Evolutionary conservation across 164 flowering plant species (phyloP).

Genomic region (Piper longum): DNA sequence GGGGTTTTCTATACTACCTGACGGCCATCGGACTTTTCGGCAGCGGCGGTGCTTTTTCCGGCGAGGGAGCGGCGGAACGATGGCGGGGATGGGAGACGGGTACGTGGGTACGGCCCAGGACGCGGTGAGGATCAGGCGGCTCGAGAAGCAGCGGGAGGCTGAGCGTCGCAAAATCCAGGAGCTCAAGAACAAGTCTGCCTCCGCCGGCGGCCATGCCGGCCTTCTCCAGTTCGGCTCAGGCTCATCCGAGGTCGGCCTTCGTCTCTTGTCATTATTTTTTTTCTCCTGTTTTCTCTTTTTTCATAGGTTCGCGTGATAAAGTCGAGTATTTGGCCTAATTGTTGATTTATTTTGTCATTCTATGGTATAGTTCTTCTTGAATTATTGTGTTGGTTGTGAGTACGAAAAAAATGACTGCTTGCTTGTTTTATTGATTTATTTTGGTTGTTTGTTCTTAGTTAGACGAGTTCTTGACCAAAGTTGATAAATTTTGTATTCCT

Average conservation of each 20-base stretch:
- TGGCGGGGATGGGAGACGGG: conserved; percentile 99
- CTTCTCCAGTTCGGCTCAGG: conserved; percentile 96
- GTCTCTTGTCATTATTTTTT: neutral
- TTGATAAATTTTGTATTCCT: no score
- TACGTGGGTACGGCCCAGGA: conserved; percentile 99
- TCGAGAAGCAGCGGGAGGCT: conserved; percentile 91
- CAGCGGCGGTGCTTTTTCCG: neutral
- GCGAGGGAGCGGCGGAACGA: conserved; percentile 7
- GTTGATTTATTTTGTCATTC: no score
- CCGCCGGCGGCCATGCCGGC: conserved; percentile 83
- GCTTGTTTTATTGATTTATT: no score
- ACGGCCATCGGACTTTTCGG: neutral
- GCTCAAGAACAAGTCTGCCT: conserved; percentile 78
- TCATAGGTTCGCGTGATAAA: neutral
- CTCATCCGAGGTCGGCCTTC: conserved; percentile 55
- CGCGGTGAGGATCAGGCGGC: conserved; percentile 82
- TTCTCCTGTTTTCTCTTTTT: no score
- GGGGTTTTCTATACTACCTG: no score
- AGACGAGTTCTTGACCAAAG: no score
- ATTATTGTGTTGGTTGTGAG: no score
- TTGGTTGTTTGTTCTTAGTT: no score
- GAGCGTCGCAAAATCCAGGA: conserved; percentile 88
- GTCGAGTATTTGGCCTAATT: no score
- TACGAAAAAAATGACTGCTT: no score
- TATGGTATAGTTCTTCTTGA: no score